A percentile compares a stretch with the other conserved stretches of the same genome.
Evolutionary conservation across 2,329 filamentous ascomycete genomes (phyloP).

Genomic region (Colletotrichum sp.): DNA sequence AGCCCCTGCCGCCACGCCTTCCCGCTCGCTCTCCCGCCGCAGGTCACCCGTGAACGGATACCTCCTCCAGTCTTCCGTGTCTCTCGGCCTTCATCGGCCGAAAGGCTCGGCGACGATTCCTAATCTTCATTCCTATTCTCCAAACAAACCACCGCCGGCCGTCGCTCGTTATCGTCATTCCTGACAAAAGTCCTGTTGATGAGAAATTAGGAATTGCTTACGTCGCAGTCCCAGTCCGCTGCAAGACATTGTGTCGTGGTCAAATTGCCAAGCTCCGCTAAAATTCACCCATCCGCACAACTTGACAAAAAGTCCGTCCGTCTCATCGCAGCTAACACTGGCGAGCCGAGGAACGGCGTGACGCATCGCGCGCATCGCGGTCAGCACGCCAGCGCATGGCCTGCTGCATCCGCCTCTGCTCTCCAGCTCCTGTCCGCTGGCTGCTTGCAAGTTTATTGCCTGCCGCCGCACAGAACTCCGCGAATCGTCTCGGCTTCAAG

Average conservation of each 20-base stretch:
- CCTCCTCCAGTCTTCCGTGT: not conserved
- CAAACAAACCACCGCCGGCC: not conserved
- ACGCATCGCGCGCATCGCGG: not conserved
- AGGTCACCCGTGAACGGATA: not conserved
- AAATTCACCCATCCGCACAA: not conserved
- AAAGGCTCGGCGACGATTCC: not conserved
- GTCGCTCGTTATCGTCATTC: not conserved
- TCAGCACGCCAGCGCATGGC: not conserved
- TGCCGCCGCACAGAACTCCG: not conserved
- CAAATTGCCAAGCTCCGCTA: not conserved
- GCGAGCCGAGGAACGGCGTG: not conserved
- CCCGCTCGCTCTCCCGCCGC: conserved; percentile 1
- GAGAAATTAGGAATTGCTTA: not conserved
- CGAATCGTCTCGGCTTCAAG: not conserved
- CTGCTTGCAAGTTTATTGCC: not conserved
- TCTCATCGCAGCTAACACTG: not conserved
- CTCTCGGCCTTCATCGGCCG: not conserved
- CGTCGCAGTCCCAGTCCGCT: not conserved
- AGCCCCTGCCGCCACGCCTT: not conserved
- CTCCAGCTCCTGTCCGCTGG: not conserved
- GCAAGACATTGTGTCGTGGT: not conserved
- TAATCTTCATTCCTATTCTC: not conserved
- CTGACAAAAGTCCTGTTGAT: not conserved
- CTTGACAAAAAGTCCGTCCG: conserved; percentile 8
- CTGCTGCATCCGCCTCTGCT: not conserved